These are phyloP conservation scores for Penicillium ochrochloron DNA, from an alignment of 495 filamentous ascomycete species.

Conservation along the genomic window DNA sequence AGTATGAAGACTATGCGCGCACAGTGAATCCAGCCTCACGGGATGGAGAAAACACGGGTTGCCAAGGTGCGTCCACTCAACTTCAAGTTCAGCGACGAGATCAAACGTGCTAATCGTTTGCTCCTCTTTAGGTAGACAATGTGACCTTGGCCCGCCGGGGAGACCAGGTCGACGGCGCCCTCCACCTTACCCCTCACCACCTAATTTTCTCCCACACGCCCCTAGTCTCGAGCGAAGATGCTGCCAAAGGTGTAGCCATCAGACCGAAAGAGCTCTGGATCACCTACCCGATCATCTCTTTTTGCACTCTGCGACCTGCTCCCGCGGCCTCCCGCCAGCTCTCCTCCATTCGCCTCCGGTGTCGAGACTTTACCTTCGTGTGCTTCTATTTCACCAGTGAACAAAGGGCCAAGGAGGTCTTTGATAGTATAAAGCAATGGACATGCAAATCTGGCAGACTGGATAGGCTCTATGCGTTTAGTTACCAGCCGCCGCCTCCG, in stretches of 20 bases:
- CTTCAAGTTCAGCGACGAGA: not conserved
- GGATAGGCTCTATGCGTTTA: constrained; percentile 92
- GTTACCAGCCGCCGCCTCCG: constrained; percentile 70
- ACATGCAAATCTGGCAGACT: constrained; percentile 83
- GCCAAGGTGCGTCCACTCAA: constrained; percentile 50
- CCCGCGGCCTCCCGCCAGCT: constrained; percentile 70
- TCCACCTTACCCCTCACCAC: constrained; percentile 69
- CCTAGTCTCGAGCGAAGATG: constrained; percentile 39
- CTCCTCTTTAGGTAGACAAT: constrained; percentile 57
- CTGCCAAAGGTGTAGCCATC: constrained; percentile 34
- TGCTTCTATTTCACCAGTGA: constrained; percentile 86
- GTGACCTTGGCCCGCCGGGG: constrained; percentile 66
- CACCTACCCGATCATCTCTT: constrained; percentile 87
- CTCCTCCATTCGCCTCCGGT: constrained; percentile 85
- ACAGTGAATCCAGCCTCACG: constrained; percentile 41
- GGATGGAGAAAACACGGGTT: constrained; percentile 62
- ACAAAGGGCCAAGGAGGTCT: constrained; percentile 78
- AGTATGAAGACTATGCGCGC: constrained; percentile 46
- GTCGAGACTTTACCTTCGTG: constrained; percentile 90
- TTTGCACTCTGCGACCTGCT: constrained; percentile 71
- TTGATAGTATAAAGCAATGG: constrained; percentile 80
- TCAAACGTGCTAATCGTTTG: not conserved
- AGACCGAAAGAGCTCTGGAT: constrained; percentile 85
- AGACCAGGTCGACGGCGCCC: constrained; percentile 61
- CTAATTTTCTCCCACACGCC: constrained; percentile 64